phyloP scores from a whole-genome alignment of 345 rosid species.

The Eucalyptus victrix region DNA sequence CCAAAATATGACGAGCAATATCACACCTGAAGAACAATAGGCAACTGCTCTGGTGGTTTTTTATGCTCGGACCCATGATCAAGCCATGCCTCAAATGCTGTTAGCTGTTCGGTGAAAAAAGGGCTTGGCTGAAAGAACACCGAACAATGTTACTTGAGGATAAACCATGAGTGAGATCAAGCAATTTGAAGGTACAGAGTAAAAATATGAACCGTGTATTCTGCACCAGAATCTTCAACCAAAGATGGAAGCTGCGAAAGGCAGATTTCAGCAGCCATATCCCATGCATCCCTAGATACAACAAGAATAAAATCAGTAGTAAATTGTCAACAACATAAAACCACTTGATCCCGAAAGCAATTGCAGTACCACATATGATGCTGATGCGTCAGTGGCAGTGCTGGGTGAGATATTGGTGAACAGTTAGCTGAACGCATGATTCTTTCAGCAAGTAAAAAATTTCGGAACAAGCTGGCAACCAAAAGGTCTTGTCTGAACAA shows the following conservation, averaged over 20 bases:
- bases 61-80: slow-evolving; percentile 96
- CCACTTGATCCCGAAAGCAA: neutral
- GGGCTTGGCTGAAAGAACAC: slow-evolving; percentile 74
- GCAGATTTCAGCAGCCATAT: slow-evolving; percentile 99
- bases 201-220: slow-evolving; percentile 57
- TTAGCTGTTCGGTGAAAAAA: slow-evolving; percentile 91
- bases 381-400: slow-evolving; percentile 97
- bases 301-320: neutral
- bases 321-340: neutral
- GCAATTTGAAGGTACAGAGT: neutral
- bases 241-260: slow-evolving; percentile 93
- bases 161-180: neutral
- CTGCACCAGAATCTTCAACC: slow-evolving; percentile 69
- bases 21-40: slow-evolving; percentile 96
- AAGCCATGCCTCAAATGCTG: slow-evolving; percentile 99
- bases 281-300: slow-evolving; percentile 98
- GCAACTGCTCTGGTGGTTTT: slow-evolving; percentile 98
- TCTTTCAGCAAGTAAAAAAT: slow-evolving; percentile 96
- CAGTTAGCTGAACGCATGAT: slow-evolving; percentile 99
- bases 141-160: neutral
- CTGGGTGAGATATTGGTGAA: slow-evolving; percentile 90
- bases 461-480: slow-evolving; percentile 95
- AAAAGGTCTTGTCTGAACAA: slow-evolving; percentile 94
- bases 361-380: slow-evolving; percentile 96
- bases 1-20: slow-evolving; percentile 29